Evolutionary conservation across 345 rosid genomes (phyloP).

Genomic region (Ceriops decandra): DNA sequence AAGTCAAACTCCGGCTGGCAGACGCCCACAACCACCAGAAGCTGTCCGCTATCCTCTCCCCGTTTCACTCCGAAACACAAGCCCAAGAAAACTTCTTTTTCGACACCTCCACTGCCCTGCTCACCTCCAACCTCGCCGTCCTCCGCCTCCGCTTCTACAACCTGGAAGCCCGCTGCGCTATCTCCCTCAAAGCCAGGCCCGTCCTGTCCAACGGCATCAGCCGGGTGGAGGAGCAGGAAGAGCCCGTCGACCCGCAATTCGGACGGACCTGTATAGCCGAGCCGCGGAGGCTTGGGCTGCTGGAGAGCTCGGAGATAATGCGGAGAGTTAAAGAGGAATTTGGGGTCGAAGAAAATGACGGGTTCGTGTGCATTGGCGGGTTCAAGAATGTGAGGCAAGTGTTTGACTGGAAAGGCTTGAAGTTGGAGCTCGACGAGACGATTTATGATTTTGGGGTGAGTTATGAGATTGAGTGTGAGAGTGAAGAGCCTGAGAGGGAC

Average conservation of each 20-base stretch:
- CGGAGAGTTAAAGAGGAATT: slow-evolving; percentile 22
- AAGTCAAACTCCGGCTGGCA: slow-evolving; percentile 24
- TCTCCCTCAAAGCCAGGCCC: slow-evolving; percentile 28
- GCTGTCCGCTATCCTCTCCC: slow-evolving; percentile 22
- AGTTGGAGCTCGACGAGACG: slow-evolving; percentile 27
- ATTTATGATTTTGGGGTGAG: slow-evolving; percentile 25
- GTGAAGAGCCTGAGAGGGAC: slow-evolving; percentile 23
- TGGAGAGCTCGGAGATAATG: slow-evolving; percentile 18
- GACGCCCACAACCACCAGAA: slow-evolving; percentile 19
- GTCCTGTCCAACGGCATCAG: slow-evolving; percentile 21
- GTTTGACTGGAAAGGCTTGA: slow-evolving; percentile 23
- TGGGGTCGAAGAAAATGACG: slow-evolving; percentile 16
- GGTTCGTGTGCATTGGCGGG: slow-evolving; percentile 26
- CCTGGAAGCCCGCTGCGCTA: slow-evolving; percentile 21
- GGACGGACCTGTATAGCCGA: slow-evolving; percentile 18
- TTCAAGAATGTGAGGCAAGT: slow-evolving; percentile 26
- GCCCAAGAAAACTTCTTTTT: slow-evolving; percentile 28
- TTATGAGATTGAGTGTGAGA: slow-evolving; percentile 33
- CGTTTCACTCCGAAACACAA: slow-evolving; percentile 20
- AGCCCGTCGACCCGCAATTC: slow-evolving; percentile 18
- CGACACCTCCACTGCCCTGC: slow-evolving; percentile 19
- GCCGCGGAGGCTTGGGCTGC: slow-evolving; percentile 10
- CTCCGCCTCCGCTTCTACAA: slow-evolving; percentile 32
- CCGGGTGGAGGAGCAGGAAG: slow-evolving; percentile 28
- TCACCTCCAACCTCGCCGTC: slow-evolving; percentile 20